Percentiles rank a stretch among this genome's conserved stretches.
Evolutionary conservation across 192 early-diverging fungal genomes (phyloP).

Genomic region (Phlyctochytrium arcticum): DNA sequence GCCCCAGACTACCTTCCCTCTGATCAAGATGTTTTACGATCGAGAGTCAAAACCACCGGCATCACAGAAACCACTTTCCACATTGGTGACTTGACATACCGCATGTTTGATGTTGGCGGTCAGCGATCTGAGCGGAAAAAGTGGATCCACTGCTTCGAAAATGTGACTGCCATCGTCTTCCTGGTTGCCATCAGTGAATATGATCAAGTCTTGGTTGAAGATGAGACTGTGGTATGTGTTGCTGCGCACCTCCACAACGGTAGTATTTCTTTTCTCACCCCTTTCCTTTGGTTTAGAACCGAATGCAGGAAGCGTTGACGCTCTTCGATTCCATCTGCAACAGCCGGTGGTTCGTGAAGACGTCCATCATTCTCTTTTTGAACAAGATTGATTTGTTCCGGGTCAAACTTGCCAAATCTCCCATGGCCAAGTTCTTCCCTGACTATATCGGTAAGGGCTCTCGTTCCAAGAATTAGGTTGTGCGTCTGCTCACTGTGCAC

Average conservation of each 20-base stretch:
- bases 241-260: no score
- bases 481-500: no score
- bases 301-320: conserved; percentile 92
- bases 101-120: conserved; percentile 97
- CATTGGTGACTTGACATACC: conserved; percentile 87
- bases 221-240: conserved; percentile 91
- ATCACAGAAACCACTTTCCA: conserved; percentile 92
- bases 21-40: conserved; percentile 94
- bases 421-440: conserved; percentile 84
- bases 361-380: conserved; percentile 95
- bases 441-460: conserved; percentile 74
- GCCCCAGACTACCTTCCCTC: conserved; percentile 77
- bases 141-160: conserved; percentile 99
- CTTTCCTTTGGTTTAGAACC: no score
- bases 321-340: conserved; percentile 98
- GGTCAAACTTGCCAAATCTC: conserved; percentile 79
- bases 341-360: conserved; percentile 92
- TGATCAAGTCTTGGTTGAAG: conserved; percentile 91
- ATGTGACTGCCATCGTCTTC: conserved; percentile 93
- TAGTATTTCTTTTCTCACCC: conserved; percentile 86
- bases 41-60: conserved; percentile 94
- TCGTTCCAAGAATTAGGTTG: no score
- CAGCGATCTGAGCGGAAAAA: conserved; percentile 98
- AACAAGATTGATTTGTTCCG: conserved; percentile 98
- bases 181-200: conserved; percentile 96